Evolutionary conservation across 495 filamentous ascomycete species (phyloP).

Genomic region (Pseudevernia furfuracea): DNA sequence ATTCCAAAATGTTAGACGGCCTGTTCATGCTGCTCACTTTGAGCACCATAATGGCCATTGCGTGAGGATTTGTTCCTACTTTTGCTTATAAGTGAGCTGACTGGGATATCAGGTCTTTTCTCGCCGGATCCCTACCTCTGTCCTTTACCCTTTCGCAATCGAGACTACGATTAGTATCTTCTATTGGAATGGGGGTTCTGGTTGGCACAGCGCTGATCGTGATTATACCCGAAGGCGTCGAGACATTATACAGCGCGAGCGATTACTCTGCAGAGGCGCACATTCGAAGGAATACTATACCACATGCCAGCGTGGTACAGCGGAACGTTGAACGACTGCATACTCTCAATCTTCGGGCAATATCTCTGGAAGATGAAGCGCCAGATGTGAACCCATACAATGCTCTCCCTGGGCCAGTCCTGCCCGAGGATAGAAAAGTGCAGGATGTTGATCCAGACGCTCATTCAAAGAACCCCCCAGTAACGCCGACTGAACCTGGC

Average conservation of each 20-base stretch:
- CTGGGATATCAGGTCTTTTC: slow-evolving; percentile 65
- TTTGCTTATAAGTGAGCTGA: slow-evolving; percentile 29
- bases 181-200: slow-evolving; percentile 87
- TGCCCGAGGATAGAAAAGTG: slow-evolving; percentile 20
- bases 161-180: slow-evolving; percentile 80
- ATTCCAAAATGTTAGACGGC: slow-evolving; percentile 53
- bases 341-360: slow-evolving; percentile 3
- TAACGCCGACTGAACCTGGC: slow-evolving; percentile 27
- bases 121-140: slow-evolving; percentile 86
- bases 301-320: not conserved
- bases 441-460: slow-evolving; percentile 5
- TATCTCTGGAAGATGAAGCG: slow-evolving; percentile 8
- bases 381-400: slow-evolving; percentile 17
- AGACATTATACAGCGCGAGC: slow-evolving; percentile 70
- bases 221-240: slow-evolving; percentile 94
- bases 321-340: not conserved
- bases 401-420: slow-evolving; percentile 27
- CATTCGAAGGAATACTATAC: slow-evolving; percentile 5
- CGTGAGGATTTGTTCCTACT: slow-evolving; percentile 50
- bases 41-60: slow-evolving; percentile 87
- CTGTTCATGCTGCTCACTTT: slow-evolving; percentile 78
- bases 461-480: slow-evolving; percentile 16
- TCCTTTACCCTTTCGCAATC: slow-evolving; percentile 84
- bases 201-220: slow-evolving; percentile 93
- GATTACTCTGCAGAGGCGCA: slow-evolving; percentile 36